Evolutionary conservation across 306 rosid genomes (phyloP).

Genomic region (Acacia confusa): DNA sequence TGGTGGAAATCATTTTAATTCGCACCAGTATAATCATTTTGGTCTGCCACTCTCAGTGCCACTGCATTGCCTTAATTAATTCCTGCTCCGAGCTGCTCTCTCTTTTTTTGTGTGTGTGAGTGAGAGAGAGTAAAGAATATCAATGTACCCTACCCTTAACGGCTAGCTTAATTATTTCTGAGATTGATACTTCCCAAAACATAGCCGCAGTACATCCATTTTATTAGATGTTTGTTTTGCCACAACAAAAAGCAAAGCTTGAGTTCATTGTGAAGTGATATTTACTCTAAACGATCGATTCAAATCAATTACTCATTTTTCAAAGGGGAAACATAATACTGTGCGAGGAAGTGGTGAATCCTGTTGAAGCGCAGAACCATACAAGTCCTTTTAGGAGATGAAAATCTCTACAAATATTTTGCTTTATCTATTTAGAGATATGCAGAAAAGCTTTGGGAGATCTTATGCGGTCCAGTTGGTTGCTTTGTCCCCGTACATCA

Average conservation of each 20-base stretch:
- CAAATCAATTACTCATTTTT: no score
- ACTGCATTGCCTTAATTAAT: slow-evolving; percentile 24
- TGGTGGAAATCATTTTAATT: slow-evolving; percentile 32
- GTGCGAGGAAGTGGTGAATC: slow-evolving; percentile 28
- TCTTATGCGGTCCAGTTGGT: slow-evolving; percentile 38
- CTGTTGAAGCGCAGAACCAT: slow-evolving; percentile 42
- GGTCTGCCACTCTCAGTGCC: slow-evolving; percentile 43
- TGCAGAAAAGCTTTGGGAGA: slow-evolving; percentile 30
- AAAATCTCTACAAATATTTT: slow-evolving; percentile 4
- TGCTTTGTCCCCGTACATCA: slow-evolving; percentile 51
- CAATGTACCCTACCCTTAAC: not conserved
- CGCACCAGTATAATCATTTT: slow-evolving; percentile 36
- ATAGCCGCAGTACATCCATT: not conserved
- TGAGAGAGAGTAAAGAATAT: not conserved
- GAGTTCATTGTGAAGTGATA: not conserved
- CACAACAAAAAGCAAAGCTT: slow-evolving; percentile 2
- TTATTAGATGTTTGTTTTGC: not conserved
- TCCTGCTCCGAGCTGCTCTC: slow-evolving; percentile 3
- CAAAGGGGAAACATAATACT: not conserved
- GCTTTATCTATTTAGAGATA: slow-evolving; percentile 8
- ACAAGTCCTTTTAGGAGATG: not conserved
- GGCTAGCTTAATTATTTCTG: not conserved
- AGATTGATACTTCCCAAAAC: not conserved
- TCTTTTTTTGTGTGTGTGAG: not conserved
- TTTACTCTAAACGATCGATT: not conserved